Conservation (phyloP, 208 protist genomes). For the Acanthamoeba triangularis region DNA sequence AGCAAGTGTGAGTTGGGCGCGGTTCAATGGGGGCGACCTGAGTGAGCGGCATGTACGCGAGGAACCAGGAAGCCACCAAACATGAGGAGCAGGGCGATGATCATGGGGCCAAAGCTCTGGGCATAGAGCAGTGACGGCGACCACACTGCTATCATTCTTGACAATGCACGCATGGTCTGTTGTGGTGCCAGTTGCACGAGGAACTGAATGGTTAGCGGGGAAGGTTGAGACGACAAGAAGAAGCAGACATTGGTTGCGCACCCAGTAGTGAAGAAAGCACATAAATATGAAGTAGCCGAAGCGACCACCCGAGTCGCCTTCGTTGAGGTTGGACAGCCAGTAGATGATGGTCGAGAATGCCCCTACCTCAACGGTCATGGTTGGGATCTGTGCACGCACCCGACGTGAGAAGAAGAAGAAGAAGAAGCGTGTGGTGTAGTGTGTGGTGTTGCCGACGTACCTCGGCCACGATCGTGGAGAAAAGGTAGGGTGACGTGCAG, state of each 20-base stretch:
- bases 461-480: constrained; percentile 56
- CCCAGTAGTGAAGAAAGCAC: constrained; percentile 53
- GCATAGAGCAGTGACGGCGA: constrained; percentile 70
- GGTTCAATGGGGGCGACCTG: background rate
- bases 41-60: background rate
- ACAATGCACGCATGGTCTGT: background rate
- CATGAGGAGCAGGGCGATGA: constrained; percentile 44
- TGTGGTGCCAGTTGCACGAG: background rate
- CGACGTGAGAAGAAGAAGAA: background rate
- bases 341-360: constrained; percentile 56
- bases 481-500: constrained; percentile 45
- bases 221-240: background rate
- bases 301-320: constrained; percentile 1
- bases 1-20: background rate
- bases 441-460: background rate
- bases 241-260: background rate
- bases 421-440: no score
- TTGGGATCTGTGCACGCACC: background rate
- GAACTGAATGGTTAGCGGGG: background rate
- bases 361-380: background rate
- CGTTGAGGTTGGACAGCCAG: constrained; percentile 58
- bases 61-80: constrained; percentile 73
- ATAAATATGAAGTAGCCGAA: constrained; percentile 65
- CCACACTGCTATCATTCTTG: constrained; percentile 28
- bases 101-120: constrained; percentile 43